phyloP scores from a whole-genome alignment of 2,329 filamentous ascomycete genomes.

The Hysterium pulicare region DNA sequence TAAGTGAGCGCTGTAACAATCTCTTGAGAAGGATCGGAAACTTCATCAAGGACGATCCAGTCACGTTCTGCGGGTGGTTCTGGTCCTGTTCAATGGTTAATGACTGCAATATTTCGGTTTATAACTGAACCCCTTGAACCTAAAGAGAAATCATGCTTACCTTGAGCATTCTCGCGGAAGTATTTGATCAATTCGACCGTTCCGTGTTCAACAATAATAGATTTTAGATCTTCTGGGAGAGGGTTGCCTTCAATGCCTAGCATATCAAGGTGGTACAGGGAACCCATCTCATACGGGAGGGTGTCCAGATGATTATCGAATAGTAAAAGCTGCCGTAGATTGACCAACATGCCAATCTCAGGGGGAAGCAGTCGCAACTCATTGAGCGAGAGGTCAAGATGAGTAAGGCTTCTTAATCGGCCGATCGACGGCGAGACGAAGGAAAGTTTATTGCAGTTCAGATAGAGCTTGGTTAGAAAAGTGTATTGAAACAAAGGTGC shows the following conservation, averaged over 20 bases:
- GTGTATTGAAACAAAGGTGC: conserved; percentile 76
- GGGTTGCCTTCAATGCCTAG: conserved; percentile 92
- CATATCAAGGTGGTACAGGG: conserved; percentile 81
- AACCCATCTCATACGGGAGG: conserved; percentile 83
- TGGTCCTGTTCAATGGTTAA: conserved; percentile 52
- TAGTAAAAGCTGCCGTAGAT: conserved; percentile 76
- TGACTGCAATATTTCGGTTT: background rate
- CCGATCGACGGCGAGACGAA: conserved; percentile 79
- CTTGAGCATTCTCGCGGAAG: conserved; percentile 78
- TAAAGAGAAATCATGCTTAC: conserved; percentile 48
- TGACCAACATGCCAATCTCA: conserved; percentile 96
- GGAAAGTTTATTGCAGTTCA: conserved; percentile 87
- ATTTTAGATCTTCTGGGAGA: conserved; percentile 70
- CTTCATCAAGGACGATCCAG: conserved; percentile 69
- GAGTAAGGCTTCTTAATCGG: conserved; percentile 72
- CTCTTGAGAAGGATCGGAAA: conserved; percentile 50
- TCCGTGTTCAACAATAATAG: conserved; percentile 80
- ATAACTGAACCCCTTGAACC: background rate
- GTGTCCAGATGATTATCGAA: conserved; percentile 87
- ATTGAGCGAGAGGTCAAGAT: conserved; percentile 88
- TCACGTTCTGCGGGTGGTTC: conserved; percentile 72
- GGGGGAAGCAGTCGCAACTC: conserved; percentile 76
- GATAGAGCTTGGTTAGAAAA: conserved; percentile 87
- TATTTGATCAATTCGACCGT: conserved; percentile 80
- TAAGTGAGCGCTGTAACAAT: conserved; percentile 84